Base-by-base conservation (phyloP, 2,329 filamentous ascomycete genomes). In the Ceratocystis harringtonii region DNA sequence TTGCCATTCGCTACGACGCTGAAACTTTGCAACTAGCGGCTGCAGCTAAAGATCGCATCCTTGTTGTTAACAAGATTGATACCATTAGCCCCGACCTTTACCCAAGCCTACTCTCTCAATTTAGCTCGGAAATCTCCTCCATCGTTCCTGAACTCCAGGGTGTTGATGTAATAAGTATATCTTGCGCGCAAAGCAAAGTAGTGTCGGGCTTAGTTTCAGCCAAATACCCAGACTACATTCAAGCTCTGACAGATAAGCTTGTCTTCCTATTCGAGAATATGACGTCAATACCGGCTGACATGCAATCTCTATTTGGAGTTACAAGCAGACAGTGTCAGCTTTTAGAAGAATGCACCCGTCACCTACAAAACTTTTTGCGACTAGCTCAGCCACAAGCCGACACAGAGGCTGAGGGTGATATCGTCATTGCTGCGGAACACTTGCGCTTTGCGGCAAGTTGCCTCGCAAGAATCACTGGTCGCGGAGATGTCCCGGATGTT, bases 341-440 rank as follows among this genome's bases (percentile, higher is more conserved):
- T 63, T 81, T 99, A 60, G 80, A 84, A 62, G 80, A 85, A 72
- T 96, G 92, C 73, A 79, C 87, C 12, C 73, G 74, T 44, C 84
- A 91, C 72, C 81, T 99, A 0, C 81, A 87, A 61, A 81, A 84
- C 25, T 99, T 96, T 73, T 76, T 92, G 68, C 75, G 72, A 8
- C 83, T 86, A 71, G 82, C 85, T 15, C 71, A 73, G 60, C 70
- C 71, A 6, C 69, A 69, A 28, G 70, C 70, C 41, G 73, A 72
- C 2, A 72, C 72, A 2, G 74, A 71, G 3, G 70, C 71, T 10
- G 86, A 89, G 43, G 78, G 88, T 6, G 94, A 97, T 72, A 86
- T 96, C 61, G 92, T 96, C 5, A 81, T 95, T 30, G 92, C 91
- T 10, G 94, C 94, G 0, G 94, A 99, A 75, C 85, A 92, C 72